Percentiles rank a stretch among this genome's conserved stretches.
Conservation (phyloP, 2,329 filamentous ascomycete species). For the Colletotrichum euphorbiae region DNA sequence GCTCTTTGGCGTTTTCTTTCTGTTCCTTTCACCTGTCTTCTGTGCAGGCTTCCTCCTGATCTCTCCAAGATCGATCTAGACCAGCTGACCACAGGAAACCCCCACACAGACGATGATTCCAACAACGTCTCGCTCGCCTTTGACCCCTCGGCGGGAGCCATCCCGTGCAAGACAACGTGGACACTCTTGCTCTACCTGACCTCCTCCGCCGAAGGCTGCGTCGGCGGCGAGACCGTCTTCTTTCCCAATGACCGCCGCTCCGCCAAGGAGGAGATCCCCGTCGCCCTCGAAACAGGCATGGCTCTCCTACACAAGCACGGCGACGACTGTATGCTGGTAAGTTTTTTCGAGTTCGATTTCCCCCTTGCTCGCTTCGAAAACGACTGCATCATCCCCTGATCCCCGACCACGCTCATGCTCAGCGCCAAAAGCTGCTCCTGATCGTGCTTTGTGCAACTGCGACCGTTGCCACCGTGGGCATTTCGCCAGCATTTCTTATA, state of each 20-base stretch:
- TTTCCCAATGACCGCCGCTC: conserved; percentile 76
- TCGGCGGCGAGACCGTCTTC: conserved; percentile 92
- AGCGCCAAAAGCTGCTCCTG: conserved; percentile 10
- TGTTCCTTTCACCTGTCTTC: conserved; percentile 29
- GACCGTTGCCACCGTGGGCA: conserved; percentile 32
- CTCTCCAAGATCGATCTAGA: conserved; percentile 15
- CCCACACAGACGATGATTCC: conserved; percentile 81
- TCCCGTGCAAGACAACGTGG: conserved; percentile 81
- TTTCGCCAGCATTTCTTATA: conserved; percentile 16
- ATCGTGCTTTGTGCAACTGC: conserved; percentile 3
- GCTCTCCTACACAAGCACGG: conserved; percentile 90
- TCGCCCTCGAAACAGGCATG: conserved; percentile 85
- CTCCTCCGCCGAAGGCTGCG: conserved; percentile 68
- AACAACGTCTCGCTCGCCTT: conserved; percentile 67
- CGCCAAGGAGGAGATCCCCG: conserved; percentile 73
- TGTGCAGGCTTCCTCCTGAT: conserved; percentile 30
- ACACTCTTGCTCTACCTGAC: conserved; percentile 90
- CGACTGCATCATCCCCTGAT: conserved; percentile 23
- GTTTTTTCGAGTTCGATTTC: conserved; percentile 43
- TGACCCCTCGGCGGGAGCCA: conserved; percentile 50
- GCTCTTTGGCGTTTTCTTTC: conserved; percentile 20
- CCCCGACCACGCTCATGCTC: conserved; percentile 6
- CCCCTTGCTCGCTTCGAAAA: background rate
- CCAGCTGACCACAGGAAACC: conserved; percentile 24
- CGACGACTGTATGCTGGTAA: conserved; percentile 82